Evolutionary conservation across 2,329 filamentous ascomycete genomes (phyloP).

Genomic region (Talaromyces sp.): DNA sequence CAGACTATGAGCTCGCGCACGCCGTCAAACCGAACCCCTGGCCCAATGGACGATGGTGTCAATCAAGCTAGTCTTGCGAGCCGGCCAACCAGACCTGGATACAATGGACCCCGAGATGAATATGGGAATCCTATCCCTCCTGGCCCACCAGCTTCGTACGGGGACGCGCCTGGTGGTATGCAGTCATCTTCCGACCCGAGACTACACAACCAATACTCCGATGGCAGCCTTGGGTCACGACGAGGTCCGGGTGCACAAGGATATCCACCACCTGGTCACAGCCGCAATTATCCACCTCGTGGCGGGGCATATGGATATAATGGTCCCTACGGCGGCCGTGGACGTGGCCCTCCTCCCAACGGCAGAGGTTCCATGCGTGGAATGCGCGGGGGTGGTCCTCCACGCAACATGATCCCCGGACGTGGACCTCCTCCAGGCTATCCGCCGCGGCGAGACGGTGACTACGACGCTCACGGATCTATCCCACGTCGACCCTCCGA

Average conservation of each 20-base stretch:
- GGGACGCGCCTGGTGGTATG: conserved; percentile 30
- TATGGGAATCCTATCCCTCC: conserved; percentile 34
- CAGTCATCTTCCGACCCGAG: conserved; percentile 37
- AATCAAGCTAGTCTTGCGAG: neutral
- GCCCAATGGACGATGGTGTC: neutral
- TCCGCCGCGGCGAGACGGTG: conserved; percentile 40
- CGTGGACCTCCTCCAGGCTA: conserved; percentile 48
- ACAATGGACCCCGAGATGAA: conserved; percentile 38
- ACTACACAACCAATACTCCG: conserved; percentile 43
- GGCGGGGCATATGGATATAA: conserved; percentile 32
- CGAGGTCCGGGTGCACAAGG: conserved; percentile 33
- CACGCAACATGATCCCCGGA: conserved; percentile 41
- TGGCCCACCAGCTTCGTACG: conserved; percentile 24
- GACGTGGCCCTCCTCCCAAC: conserved; percentile 29
- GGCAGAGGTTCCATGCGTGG: conserved; percentile 42
- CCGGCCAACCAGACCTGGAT: conserved; percentile 7
- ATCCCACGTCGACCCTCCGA: conserved; percentile 19
- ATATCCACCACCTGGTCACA: conserved; percentile 41
- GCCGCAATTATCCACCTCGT: conserved; percentile 46
- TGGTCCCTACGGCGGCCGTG: conserved; percentile 26
- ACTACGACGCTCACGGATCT: conserved; percentile 29
- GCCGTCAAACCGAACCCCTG: neutral
- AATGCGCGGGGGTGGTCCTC: conserved; percentile 29
- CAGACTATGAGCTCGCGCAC: conserved; percentile 8
- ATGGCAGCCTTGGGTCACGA: conserved; percentile 41